Conservation (phyloP, 164 flowering plant genomes). For the Magnolia changhungtana region DNA sequence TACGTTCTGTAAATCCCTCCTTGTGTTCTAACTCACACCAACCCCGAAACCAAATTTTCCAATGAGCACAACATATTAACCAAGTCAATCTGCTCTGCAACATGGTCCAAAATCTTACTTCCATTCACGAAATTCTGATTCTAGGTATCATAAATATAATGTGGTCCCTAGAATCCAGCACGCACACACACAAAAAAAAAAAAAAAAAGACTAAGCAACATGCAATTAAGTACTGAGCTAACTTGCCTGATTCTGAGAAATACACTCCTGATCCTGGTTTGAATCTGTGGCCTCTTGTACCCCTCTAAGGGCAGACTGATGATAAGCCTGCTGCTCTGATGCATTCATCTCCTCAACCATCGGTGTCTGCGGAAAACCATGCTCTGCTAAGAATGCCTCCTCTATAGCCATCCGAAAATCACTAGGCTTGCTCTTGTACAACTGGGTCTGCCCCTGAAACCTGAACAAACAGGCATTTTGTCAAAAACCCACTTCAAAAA, state of each 20-base stretch:
- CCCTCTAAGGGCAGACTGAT: constrained; percentile 36
- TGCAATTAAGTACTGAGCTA: neutral
- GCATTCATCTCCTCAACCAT: constrained; percentile 35
- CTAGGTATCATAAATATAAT: too few relatives aligned
- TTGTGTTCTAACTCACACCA: too few relatives aligned
- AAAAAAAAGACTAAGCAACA: neutral
- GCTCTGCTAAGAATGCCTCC: constrained; percentile 86
- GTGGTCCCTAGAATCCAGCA: neutral
- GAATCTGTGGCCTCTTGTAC: constrained; percentile 60
- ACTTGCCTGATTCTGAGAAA: constrained; percentile 52
- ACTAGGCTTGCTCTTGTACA: constrained; percentile 45
- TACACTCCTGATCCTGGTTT: constrained; percentile 50
- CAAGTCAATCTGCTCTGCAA: too few relatives aligned
- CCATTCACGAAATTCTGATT: too few relatives aligned
- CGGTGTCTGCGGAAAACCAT: constrained; percentile 35
- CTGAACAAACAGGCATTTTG: constrained; percentile 32
- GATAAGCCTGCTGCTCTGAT: constrained; percentile 31
- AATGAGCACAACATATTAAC: neutral
- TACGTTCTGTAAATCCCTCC: too few relatives aligned
- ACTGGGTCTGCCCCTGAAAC: constrained; percentile 71
- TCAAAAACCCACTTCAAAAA: neutral
- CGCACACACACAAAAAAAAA: neutral
- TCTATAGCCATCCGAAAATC: constrained; percentile 77
- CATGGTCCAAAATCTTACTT: too few relatives aligned
- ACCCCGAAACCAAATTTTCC: neutral